These are phyloP conservation scores for Metschnikowia rubicola DNA, from an alignment of 805 yeast genomes.

Conservation along the genomic window DNA sequence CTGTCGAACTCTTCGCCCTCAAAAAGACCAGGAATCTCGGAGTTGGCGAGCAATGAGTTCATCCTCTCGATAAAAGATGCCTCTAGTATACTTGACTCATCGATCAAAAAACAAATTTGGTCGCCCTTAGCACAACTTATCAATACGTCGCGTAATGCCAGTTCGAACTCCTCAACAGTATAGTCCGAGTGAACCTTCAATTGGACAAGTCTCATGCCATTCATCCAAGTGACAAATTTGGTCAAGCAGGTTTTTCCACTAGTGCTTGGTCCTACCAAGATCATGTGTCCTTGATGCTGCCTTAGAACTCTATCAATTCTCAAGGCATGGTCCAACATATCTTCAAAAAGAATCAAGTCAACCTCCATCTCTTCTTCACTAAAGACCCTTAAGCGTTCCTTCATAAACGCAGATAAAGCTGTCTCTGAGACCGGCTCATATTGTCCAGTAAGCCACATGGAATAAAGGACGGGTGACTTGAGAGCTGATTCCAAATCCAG, in stretches of 20 bases:
- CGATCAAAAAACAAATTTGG: conserved; percentile 67
- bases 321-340: conserved; percentile 68
- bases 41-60: conserved; percentile 90
- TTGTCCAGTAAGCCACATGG: conserved; percentile 68
- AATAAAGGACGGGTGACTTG: conserved; percentile 56
- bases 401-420: conserved; percentile 52
- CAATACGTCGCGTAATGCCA: conserved; percentile 53
- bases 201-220: conserved; percentile 63
- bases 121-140: conserved; percentile 48
- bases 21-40: conserved; percentile 88
- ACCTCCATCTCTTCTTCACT: conserved; percentile 74
- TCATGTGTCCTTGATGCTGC: conserved; percentile 88
- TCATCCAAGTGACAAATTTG: conserved; percentile 88
- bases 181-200: conserved; percentile 55
- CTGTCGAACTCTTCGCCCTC: conserved; percentile 63
- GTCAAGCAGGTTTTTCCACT: conserved; percentile 77
- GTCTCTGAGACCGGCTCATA: conserved; percentile 53
- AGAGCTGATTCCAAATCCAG: conserved; percentile 34
- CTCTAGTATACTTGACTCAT: conserved; percentile 74
- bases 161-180: conserved; percentile 62
- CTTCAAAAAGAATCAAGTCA: conserved; percentile 61
- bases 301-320: conserved; percentile 77
- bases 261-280: conserved; percentile 77
- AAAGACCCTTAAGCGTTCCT: conserved; percentile 63
- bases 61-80: conserved; percentile 82